Evolutionary conservation across 2,329 filamentous ascomycete genomes (phyloP), one percentile per base, ranked within the genome.

Genomic region (Zasmidium angulare): DNA sequence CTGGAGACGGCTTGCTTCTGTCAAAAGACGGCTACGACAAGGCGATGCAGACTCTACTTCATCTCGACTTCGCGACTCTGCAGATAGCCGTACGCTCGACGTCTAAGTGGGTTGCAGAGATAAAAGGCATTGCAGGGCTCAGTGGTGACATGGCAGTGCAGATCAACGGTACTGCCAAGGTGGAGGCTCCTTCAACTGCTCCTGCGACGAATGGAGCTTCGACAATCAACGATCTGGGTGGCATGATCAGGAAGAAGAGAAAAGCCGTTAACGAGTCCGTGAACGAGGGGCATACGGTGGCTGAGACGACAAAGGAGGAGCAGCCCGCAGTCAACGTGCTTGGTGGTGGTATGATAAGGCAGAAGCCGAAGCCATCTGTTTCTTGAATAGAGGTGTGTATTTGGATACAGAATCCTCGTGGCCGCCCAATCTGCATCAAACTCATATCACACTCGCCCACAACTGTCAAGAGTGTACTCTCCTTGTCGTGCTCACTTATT

Each of bases 51-150:
- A 89, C 0, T 10, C 78, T 95, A 0, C 80, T 93, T 3, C 85
- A 88, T 59, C 82, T 92, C 0, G 89, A 92, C 72, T 95, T 95
- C 73, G 81, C 85, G 1, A 88, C 82, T 9, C 74, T 86, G 2
- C 82, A 84, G 11, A 83, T 88, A 50, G 86, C 88, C 0, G 78
- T 77, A 1, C 79, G 80, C 29, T 91, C 89, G 68, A 90, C 89
- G 1, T 77, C 75, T 53, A 84, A 88, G 55, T 95, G 90, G 89
- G 80, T 86, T 47, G 81, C 81, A 14, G 89, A 93, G 68, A 85
- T 88, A 1, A 83, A 50, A 3, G 64, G 62, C 12, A 67, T 70
- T 11, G 53, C 62, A 47, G 62, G 67, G 6, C 26, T 62, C 11
- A 46, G 53, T 52, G 21, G 49, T 43, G 50, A 70, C 10, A 68